A percentile compares a stretch with the other conserved stretches of the same genome.
Conservation (phyloP, 225 moss, liverwort and hornwort species). For the Sphagnum contortum region DNA sequence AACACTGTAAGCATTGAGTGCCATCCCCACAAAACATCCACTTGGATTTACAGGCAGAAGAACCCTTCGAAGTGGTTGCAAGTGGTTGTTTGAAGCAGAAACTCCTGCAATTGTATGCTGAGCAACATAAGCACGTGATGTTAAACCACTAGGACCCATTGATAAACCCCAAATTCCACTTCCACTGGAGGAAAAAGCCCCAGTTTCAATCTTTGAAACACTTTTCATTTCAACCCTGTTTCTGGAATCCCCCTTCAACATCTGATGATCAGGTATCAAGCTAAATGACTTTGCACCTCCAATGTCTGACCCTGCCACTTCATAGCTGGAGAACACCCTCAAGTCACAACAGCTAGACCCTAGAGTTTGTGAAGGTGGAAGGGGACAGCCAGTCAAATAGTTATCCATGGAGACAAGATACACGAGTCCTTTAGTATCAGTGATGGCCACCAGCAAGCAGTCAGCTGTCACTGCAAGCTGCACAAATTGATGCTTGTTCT, state of each 20-base stretch:
- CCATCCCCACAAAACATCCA: constrained; percentile 42
- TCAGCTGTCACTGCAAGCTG: constrained; percentile 53
- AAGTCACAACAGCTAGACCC: constrained; percentile 11
- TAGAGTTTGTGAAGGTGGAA: neutral
- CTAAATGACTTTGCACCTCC: constrained; percentile 17
- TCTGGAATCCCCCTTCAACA: constrained; percentile 30
- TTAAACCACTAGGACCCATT: constrained; percentile 73
- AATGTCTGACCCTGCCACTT: constrained; percentile 77
- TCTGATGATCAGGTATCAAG: constrained; percentile 43
- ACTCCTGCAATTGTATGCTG: constrained; percentile 27
- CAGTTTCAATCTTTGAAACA: constrained; percentile 14
- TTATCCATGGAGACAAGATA: constrained; percentile 72
- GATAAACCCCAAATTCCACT: neutral
- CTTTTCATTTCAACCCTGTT: neutral
- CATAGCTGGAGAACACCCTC: constrained; percentile 49
- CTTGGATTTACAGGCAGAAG: constrained; percentile 37
- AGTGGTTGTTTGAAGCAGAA: constrained; percentile 12
- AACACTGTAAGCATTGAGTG: constrained; percentile 60
- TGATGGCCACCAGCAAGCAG: constrained; percentile 60
- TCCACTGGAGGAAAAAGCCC: constrained; percentile 9
- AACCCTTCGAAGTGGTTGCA: constrained; percentile 49
- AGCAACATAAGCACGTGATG: constrained; percentile 41
- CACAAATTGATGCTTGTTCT: constrained; percentile 11
- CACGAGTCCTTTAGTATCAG: constrained; percentile 57
- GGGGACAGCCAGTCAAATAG: constrained; percentile 35